Base-by-base conservation (phyloP, 495 filamentous ascomycete species). In the Penicillium mononematosum region DNA sequence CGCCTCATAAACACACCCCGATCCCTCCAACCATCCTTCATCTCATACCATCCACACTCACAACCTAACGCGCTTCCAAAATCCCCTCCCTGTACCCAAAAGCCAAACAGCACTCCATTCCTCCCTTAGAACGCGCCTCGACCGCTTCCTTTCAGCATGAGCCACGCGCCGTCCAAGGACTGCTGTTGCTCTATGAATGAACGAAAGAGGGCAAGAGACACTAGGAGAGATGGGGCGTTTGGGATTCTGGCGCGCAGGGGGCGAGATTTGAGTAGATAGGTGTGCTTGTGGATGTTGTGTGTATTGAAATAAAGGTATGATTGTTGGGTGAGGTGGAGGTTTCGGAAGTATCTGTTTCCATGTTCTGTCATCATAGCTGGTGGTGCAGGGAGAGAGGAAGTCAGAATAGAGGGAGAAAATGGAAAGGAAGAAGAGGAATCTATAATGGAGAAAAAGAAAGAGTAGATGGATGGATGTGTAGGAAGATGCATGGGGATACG, bases 301-400 rank as follows among this genome's bases (percentile, higher is more conserved):
- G 17, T 32, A 20, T 14, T 5, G 36, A 17, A 39, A 50, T 20
- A 32, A 24, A 5, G 9, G 50, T n/a, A 24, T 36, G 52, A 34
- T 50, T 47, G 61, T 44, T 16, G 36, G 9, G 20, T 19, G 24
- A 44, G 39, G 43, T 41, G 19, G 25, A 29, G 63, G 64, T 71
- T 67, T 81, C 78, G 63, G 74, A 78, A 81, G 78, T 81, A 81
- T 81, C 78, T 81, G 75, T 67, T 74, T 72, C 69, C 54, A 62
- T 58, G 53, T 71, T 67, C 60, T 78, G 75, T 81, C 78, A 78
- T 78, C 71, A 76, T 72, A 53, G 69, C 71, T 70, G 71, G 67
- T 56, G 14, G 52, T 9, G 16, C 46, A 42, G 9, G 11, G 9
- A n/a, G 7, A 31, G 19, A 8, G 12, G 25, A 34, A 27, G 5